phyloP scores from a whole-genome alignment of 345 rosid genomes.

The Pistacia integerrima region DNA sequence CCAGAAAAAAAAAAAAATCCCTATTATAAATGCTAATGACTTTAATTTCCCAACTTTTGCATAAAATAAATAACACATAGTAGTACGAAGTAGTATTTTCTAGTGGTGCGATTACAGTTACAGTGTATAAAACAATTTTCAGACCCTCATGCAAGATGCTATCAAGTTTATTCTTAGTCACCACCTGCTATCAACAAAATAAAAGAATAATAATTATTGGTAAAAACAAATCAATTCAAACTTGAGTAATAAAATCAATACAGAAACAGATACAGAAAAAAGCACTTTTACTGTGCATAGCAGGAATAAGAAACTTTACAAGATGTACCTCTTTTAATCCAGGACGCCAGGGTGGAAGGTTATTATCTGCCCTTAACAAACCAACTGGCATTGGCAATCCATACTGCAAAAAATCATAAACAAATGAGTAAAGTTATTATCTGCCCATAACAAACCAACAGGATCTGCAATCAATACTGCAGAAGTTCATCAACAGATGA shows the following conservation, averaged over 20 bases:
- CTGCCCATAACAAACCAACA: constrained; percentile 78
- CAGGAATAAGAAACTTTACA: neutral
- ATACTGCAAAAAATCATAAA: constrained; percentile 56
- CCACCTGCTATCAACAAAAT: neutral
- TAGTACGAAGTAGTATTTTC: neutral
- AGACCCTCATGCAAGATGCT: neutral
- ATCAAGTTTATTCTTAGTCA: neutral
- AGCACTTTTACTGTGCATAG: neutral
- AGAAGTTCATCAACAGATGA: constrained; percentile 18
- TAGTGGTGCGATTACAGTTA: neutral
- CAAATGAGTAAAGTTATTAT: constrained; percentile 53
- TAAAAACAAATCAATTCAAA: neutral
- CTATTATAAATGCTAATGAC: no score
- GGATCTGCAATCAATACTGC: constrained; percentile 93
- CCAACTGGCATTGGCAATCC: constrained; percentile 80
- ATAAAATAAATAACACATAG: no score
- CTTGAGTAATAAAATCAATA: neutral
- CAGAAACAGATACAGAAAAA: constrained; percentile 1
- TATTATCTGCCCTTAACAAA: constrained; percentile 88
- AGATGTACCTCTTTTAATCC: constrained; percentile 75
- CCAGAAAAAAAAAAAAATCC: no score
- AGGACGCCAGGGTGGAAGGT: constrained; percentile 94
- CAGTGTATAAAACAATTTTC: neutral
- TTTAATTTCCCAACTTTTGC: no score
- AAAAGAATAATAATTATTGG: neutral